Base-by-base conservation (phyloP, 2,329 filamentous ascomycete genomes). In the Epichloe gansuensis region DNA sequence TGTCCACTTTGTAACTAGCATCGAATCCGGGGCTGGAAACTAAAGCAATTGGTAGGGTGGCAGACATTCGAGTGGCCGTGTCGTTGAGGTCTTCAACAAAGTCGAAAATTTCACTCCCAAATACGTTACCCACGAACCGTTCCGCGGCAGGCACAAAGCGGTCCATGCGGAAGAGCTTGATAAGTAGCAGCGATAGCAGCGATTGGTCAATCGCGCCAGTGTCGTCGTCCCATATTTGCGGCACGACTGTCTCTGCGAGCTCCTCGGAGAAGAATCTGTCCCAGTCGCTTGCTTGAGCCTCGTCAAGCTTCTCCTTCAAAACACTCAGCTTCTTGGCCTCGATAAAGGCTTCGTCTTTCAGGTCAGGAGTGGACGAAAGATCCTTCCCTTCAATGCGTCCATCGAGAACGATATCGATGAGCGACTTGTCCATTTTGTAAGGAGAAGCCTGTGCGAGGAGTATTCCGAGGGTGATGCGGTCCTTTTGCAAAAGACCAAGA, bases 1-100 rank as follows among this genome's bases (percentile, higher is more conserved):
- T 89, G 67, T 98, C 93, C 54, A 98, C 93, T 75, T 98, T 98
- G 81, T 97, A 98, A 66, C 89, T 95, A 51, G 94, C 94, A 68
- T 98, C 93, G 66, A 98, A 98, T 39, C 93, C 93, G 54, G 91
- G 89, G 62, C 86, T 96, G 5, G 93, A 98, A 61, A 91, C 91
- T 38, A 98, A 78, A 3, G 93, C 86, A 59, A 98, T 87, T 9
- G 93, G 93, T 2, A 88, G 83, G 35, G 82, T 87, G 34, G 91
- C 83, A 5, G 84, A 84, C 50, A 95, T 89, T 67, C 95, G 85
- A 49, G 83, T 79, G 52, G 95, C 87, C 17, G 93, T 91, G 54
- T 87, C 81, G 64, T 85, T 84, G 46, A 98, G 78, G 64, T 97
- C 90, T 62, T 91, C 88, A 47, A 84, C 84, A 47, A 87, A 80